phyloP scores from a whole-genome alignment of 176 grass and related monocot species.

The Hordeum vulgare region DNA sequence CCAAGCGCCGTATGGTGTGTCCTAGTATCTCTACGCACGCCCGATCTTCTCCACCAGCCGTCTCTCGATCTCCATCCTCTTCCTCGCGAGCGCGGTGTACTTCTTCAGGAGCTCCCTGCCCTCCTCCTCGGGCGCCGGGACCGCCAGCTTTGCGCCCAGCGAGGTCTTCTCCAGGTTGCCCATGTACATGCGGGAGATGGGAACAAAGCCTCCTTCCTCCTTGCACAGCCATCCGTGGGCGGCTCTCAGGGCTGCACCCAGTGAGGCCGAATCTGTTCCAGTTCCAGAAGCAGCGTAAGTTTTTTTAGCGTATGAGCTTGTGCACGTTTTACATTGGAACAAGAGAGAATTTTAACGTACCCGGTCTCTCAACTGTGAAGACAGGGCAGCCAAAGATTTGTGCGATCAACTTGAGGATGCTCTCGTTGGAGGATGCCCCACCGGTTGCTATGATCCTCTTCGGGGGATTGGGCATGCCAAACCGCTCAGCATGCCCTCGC shows the following conservation, averaged over 20 bases:
- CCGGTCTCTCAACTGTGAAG: slow-evolving; percentile 78
- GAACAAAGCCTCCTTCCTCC: slow-evolving; percentile 57
- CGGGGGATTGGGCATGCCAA: slow-evolving; percentile 86
- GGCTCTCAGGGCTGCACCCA: slow-evolving; percentile 73
- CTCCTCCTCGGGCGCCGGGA: slow-evolving; percentile 18
- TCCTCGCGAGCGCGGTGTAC: slow-evolving; percentile 68
- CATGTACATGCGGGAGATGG: slow-evolving; percentile 61
- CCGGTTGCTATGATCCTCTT: slow-evolving; percentile 90
- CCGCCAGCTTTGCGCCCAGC: slow-evolving; percentile 48
- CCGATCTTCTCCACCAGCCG: slow-evolving; percentile 60
- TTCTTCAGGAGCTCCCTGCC: slow-evolving; percentile 50
- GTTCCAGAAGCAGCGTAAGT: neutral
- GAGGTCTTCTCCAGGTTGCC: slow-evolving; percentile 68
- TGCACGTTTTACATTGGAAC: neutral
- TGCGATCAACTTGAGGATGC: slow-evolving; percentile 57
- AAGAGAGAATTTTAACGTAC: slow-evolving; percentile 24
- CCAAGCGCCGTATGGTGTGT: neutral
- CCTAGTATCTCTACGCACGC: slow-evolving; percentile 20
- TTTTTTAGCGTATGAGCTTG: neutral
- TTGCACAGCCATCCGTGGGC: slow-evolving; percentile 94
- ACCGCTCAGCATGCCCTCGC: slow-evolving; percentile 85
- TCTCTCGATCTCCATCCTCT: slow-evolving; percentile 80
- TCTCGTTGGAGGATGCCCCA: slow-evolving; percentile 72
- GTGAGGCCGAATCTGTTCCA: slow-evolving; percentile 74
- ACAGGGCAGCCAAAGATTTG: slow-evolving; percentile 83